Percentiles rank a stretch among this genome's conserved stretches.
Conservation (phyloP, 208 protist species). For the Wallacemonas sp. region DNA sequence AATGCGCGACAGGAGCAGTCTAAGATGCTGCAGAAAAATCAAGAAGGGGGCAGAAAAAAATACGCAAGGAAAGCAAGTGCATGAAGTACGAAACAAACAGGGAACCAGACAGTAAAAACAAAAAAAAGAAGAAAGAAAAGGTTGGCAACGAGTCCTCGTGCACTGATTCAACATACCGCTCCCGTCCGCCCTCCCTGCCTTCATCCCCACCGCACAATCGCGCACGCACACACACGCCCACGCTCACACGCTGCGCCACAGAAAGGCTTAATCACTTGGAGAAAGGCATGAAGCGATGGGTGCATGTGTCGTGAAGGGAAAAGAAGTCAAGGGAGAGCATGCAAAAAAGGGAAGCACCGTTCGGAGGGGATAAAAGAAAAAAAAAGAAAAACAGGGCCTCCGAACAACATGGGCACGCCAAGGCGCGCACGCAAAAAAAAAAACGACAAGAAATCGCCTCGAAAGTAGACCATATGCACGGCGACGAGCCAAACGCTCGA, state of each 20-base stretch:
- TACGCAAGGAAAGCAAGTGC: background rate
- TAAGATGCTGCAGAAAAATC: background rate
- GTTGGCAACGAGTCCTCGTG: too few species aligned
- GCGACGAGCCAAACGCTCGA: too few species aligned
- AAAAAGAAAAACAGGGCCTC: slow-evolving; percentile 9
- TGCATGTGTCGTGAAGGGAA: too few species aligned
- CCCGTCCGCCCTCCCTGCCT: too few species aligned
- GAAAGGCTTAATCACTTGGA: background rate
- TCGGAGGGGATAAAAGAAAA: too few species aligned
- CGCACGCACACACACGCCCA: background rate
- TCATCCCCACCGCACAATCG: too few species aligned
- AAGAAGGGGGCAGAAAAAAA: slow-evolving; percentile 11
- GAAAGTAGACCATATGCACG: background rate
- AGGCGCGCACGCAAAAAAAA: slow-evolving; percentile 15
- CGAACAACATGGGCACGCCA: too few species aligned
- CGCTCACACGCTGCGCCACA: too few species aligned
- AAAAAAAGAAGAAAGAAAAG: slow-evolving; percentile 24
- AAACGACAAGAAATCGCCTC: slow-evolving; percentile 5
- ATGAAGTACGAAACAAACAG: slow-evolving; percentile 1
- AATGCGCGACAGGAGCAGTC: too few species aligned
- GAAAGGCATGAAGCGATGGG: too few species aligned
- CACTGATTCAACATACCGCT: too few species aligned
- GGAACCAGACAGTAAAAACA: background rate
- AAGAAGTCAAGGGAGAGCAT: slow-evolving; percentile 11
- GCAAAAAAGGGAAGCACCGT: slow-evolving; percentile 6